phyloP scores from a whole-genome alignment of 495 filamentous ascomycete species.

The Aspergillus sclerotioniger region DNA sequence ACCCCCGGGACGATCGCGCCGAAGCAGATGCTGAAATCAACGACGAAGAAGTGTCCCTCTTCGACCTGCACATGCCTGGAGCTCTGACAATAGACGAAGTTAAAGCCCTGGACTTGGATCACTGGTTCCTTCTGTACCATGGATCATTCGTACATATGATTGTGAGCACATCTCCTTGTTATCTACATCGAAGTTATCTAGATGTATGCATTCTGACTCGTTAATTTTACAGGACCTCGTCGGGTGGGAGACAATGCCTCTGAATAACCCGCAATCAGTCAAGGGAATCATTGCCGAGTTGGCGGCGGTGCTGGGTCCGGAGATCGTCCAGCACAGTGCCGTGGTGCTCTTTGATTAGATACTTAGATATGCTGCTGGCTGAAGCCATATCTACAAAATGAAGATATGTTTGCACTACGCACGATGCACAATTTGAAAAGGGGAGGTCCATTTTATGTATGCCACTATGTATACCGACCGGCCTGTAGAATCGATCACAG shows the following conservation, averaged over 20 bases:
- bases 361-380: neutral
- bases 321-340: constrained; percentile 54
- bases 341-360: constrained; percentile 43
- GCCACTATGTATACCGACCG: constrained; percentile 2
- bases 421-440: neutral
- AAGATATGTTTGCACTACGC: too few species aligned
- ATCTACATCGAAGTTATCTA: neutral
- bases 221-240: constrained; percentile 53
- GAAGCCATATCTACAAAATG: neutral
- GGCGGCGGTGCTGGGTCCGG: constrained; percentile 71
- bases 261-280: constrained; percentile 50
- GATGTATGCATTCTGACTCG: constrained; percentile 5
- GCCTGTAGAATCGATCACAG: neutral
- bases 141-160: constrained; percentile 43
- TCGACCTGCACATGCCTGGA: constrained; percentile 73
- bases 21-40: constrained; percentile 34
- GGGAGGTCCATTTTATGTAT: neutral
- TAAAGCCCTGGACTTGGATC: constrained; percentile 58
- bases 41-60: constrained; percentile 56
- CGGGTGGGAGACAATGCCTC: constrained; percentile 61
- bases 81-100: constrained; percentile 65
- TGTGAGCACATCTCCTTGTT: constrained; percentile 28
- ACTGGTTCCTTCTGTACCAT: constrained; percentile 48
- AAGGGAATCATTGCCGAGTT: constrained; percentile 74
- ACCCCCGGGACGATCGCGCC: constrained; percentile 16